Conservation (phyloP, 176 grass and related monocot species). For the Pontederia crassipes region DNA sequence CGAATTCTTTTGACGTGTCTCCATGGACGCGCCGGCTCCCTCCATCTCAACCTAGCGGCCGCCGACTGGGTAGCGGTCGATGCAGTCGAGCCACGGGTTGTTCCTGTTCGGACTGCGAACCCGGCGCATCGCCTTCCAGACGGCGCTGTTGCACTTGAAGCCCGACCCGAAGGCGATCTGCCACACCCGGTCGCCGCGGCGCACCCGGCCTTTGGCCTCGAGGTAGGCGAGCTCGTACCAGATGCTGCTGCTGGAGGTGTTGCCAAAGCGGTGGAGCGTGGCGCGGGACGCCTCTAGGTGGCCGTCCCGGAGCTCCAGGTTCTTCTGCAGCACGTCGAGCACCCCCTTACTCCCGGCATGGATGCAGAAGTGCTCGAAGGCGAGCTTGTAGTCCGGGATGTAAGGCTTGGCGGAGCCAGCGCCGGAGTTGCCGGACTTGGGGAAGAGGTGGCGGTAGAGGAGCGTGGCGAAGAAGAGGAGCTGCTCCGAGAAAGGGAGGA, state of each 20-base stretch:
- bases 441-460: constrained; percentile 78
- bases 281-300: constrained; percentile 81
- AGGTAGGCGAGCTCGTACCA: constrained; percentile 91
- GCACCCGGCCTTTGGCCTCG: constrained; percentile 75
- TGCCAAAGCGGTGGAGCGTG: constrained; percentile 79
- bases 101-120: constrained; percentile 53
- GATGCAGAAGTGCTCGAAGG: constrained; percentile 96
- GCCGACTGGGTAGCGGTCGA: constrained; percentile 51
- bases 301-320: constrained; percentile 50
- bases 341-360: constrained; percentile 75
- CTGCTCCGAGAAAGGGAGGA: constrained; percentile 91
- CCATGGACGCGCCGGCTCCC: background rate
- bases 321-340: constrained; percentile 78
- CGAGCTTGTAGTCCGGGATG: constrained; percentile 96
- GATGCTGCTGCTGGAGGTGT: constrained; percentile 87
- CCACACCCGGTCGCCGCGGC: constrained; percentile 82
- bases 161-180: constrained; percentile 92
- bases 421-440: constrained; percentile 1
- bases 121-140: constrained; percentile 66
- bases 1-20: background rate
- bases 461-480: constrained; percentile 84
- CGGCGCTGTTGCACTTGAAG: constrained; percentile 97
- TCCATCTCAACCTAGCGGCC: background rate
- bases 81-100: constrained; percentile 73
- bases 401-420: constrained; percentile 41